Evolutionary conservation across 768 basidiomycete genomes (phyloP).

Genomic region (Amanita jacksonii): DNA sequence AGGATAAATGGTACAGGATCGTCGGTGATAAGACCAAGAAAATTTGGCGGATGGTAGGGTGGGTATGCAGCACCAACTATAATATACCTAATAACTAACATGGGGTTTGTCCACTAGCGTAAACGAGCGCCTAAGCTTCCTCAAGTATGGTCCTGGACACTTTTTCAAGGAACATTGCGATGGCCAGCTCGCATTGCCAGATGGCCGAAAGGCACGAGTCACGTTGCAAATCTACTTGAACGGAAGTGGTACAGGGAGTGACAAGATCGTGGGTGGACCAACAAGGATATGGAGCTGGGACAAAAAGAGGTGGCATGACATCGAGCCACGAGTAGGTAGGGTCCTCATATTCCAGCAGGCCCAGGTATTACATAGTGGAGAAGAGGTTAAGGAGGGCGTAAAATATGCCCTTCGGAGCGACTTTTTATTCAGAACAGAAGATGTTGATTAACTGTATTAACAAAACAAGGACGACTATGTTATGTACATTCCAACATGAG

Average conservation of each 20-base stretch:
- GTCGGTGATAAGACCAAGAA: neutral
- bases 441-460: too few relatives aligned
- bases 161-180: slow-evolving; percentile 34
- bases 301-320: slow-evolving; percentile 24
- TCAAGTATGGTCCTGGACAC: slow-evolving; percentile 34
- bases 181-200: slow-evolving; percentile 24
- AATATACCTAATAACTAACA: too few relatives aligned
- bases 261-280: slow-evolving; percentile 28
- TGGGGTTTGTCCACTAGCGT: slow-evolving; percentile 23
- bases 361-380: slow-evolving; percentile 1
- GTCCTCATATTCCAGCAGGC: slow-evolving; percentile 36
- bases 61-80: too few relatives aligned
- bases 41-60: too few relatives aligned
- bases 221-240: slow-evolving; percentile 38
- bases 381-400: slow-evolving; percentile 15
- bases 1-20: neutral
- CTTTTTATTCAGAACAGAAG: slow-evolving; percentile 20
- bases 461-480: too few relatives aligned
- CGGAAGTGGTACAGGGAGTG: slow-evolving; percentile 11
- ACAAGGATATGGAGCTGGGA: slow-evolving; percentile 27
- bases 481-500: too few relatives aligned
- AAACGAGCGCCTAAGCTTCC: slow-evolving; percentile 34
- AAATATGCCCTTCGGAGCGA: slow-evolving; percentile 34
- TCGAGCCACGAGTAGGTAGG: slow-evolving; percentile 32
- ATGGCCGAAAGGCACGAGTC: slow-evolving; percentile 28